Evolutionary conservation across 2,329 filamentous ascomycete species (phyloP), one percentile per base, ranked within the genome.

Genomic region (Curvularia lunata): DNA sequence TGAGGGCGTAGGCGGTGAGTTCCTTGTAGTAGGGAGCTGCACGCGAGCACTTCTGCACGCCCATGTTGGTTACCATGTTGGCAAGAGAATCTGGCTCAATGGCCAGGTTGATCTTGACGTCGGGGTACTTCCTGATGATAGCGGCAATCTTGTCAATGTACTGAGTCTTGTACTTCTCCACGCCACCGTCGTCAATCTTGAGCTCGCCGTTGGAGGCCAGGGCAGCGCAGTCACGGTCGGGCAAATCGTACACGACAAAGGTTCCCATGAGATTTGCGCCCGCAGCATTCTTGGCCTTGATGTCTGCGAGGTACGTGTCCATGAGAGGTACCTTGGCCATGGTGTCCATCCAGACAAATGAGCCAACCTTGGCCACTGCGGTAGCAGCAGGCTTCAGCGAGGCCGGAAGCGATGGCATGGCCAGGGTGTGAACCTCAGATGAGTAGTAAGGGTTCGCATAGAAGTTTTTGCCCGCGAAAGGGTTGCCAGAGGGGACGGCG

Each of bases 181-280:
- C 74, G 19, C 83, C 78, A 49, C 82, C 74, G 54, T 87, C 74
- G 57, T 82, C 84, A 56, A 87, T 83, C 19, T 79, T 76, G 45
- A 85, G 82, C 73, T 88, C 86, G 58, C 86, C 86, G 68, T 88
- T 88, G 61, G 85, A 88, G 13, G 86, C 85, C 65, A 84, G 78
- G 48, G 86, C 86, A 13, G 86, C 82, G 68, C 86, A 88, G 70
- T 88, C 86, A 70, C 86, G 83, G 65, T 87, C 85, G 43, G 86
- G 86, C 12, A 88, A 76, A 70, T 88, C 83, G 73, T 88, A 88
- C 52, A 88, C 83, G 53, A 88, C 86, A 52, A 88, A 83, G 1
- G 79, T 79, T 18, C 80, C 81, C 18, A 81, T 79, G 55, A 81
- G 78, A 50, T 71, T 80, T 7, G 80, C 80, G n/a, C 82, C 82